phyloP scores from a whole-genome alignment of 208 protist genomes.

The Borovskyia barvae region DNA sequence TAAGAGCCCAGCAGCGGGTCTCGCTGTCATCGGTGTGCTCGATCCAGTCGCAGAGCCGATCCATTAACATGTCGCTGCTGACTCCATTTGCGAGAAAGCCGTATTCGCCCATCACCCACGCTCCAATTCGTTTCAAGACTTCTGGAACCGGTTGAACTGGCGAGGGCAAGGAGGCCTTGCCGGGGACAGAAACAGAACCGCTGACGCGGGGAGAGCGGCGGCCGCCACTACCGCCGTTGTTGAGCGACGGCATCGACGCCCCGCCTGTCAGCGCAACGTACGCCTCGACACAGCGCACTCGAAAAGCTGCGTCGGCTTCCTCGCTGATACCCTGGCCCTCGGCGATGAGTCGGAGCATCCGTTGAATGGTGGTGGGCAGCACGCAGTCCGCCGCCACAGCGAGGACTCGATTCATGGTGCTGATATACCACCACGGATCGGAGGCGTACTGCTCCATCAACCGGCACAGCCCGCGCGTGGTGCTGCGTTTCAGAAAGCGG shows the following conservation, averaged over 20 bases:
- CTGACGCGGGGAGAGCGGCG: not conserved
- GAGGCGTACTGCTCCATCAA: constrained; percentile 81
- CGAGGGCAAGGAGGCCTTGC: not conserved
- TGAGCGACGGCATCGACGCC: not conserved
- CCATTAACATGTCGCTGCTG: constrained; percentile 49
- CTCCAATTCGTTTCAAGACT: constrained; percentile 60
- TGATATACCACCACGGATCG: constrained; percentile 73
- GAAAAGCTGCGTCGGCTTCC: constrained; percentile 60
- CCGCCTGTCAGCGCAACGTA: constrained; percentile 74
- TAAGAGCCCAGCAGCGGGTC: constrained; percentile 68
- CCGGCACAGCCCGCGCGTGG: constrained; percentile 76
- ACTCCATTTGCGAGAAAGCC: constrained; percentile 69
- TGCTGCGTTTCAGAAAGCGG: constrained; percentile 61
- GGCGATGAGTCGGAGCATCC: constrained; percentile 92
- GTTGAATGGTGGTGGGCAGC: constrained; percentile 62
- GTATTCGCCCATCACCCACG: constrained; percentile 95
- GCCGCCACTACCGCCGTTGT: not conserved
- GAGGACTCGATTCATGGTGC: constrained; percentile 92
- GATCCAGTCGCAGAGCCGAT: constrained; percentile 67
- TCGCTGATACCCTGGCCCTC: constrained; percentile 80
- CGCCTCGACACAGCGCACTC: constrained; percentile 61
- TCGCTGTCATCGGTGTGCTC: constrained; percentile 35
- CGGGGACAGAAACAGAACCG: not conserved
- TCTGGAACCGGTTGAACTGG: constrained; percentile 32
- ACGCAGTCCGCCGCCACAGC: constrained; percentile 78